Evolutionary conservation across 139 green algal genomes (phyloP), one percentile per base, ranked within the genome.

Genomic region (Chlamydomonas incerta): DNA sequence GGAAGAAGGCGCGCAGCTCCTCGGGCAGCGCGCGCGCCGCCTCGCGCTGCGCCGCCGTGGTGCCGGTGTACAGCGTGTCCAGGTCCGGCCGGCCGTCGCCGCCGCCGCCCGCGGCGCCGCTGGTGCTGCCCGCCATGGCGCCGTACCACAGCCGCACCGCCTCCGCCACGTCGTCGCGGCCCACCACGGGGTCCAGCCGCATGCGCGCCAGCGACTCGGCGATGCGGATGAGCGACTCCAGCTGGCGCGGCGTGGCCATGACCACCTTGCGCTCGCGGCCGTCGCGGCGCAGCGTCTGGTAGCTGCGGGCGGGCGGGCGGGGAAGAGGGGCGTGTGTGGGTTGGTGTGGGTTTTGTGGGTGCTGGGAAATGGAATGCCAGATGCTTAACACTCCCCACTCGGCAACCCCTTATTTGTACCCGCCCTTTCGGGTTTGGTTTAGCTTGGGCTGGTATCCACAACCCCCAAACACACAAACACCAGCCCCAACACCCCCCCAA

Each of bases 221-320:
- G 58, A 99, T 88, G 34, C 97, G 93, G 74, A 99, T 96, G 34
- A 98, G 90, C 10, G 92, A 95, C 93, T 99, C 96, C 71, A 99
- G 93, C 93, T 99, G 96, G 29, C 97, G 93, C 0, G 97, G 96
- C 1, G 97, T 99, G 55, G 97, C 97, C 24, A 93, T 87, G 33
- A 94, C 87, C 13, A 91, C 93, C 89, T 96, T 94, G 31, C 91
- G 88, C 35, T 88, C 89, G 46, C 93, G 91, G 57, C 94, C 94
- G 60, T 94, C 84, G 20, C 72, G 77, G 46, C 97, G 95, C 93
- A 99, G 95, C 37, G 96, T 90, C 37, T 95, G 88, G 90, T 99
- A 99, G 33, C 77, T 83, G 74, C 1, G 26, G 62, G 5, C 37
- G 28, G n/a, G 13, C 50, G 9, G 26, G 14, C 37, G 26, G 23